Evolutionary conservation across 345 rosid genomes (phyloP).

Genomic region (Acer saccharum): DNA sequence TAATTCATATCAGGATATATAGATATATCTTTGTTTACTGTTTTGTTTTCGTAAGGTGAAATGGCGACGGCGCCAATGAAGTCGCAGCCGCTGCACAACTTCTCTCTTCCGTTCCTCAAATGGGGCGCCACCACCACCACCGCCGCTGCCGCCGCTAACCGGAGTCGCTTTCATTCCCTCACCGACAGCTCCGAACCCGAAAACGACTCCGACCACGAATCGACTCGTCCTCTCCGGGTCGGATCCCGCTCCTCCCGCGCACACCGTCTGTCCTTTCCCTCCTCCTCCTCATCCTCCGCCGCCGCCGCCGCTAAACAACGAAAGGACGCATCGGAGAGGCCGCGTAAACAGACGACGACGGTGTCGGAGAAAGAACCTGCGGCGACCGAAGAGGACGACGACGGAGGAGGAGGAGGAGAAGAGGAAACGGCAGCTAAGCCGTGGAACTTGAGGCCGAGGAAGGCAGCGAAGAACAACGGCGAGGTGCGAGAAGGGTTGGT

Average conservation of each 20-base stretch:
- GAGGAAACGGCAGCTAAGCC: slow-evolving; percentile 52
- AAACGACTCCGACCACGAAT: neutral
- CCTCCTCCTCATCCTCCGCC: slow-evolving; percentile 20
- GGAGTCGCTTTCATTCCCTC: slow-evolving; percentile 16
- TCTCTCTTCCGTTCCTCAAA: slow-evolving; percentile 54
- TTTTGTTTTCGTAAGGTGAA: neutral
- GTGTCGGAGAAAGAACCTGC: slow-evolving; percentile 18
- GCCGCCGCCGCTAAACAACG: neutral
- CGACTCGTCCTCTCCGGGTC: slow-evolving; percentile 33
- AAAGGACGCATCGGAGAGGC: neutral
- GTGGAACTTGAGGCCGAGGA: slow-evolving; percentile 88
- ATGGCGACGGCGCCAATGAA: slow-evolving; percentile 68
- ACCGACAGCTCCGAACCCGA: slow-evolving; percentile 3
- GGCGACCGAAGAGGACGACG: slow-evolving; percentile 32
- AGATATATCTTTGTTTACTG: neutral
- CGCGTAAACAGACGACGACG: slow-evolving; percentile 1
- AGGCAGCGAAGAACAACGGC: slow-evolving; percentile 6
- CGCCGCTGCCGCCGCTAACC: slow-evolving; percentile 22
- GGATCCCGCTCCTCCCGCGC: slow-evolving; percentile 71
- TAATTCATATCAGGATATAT: no score
- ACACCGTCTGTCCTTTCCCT: slow-evolving; percentile 49
- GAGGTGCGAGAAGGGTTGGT: slow-evolving; percentile 17
- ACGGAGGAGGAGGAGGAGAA: slow-evolving; percentile 32
- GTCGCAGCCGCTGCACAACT: slow-evolving; percentile 77
- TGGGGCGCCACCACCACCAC: slow-evolving; percentile 49